Evolutionary conservation across 768 basidiomycete genomes (phyloP).

Genomic region (Boletus fagicola): DNA sequence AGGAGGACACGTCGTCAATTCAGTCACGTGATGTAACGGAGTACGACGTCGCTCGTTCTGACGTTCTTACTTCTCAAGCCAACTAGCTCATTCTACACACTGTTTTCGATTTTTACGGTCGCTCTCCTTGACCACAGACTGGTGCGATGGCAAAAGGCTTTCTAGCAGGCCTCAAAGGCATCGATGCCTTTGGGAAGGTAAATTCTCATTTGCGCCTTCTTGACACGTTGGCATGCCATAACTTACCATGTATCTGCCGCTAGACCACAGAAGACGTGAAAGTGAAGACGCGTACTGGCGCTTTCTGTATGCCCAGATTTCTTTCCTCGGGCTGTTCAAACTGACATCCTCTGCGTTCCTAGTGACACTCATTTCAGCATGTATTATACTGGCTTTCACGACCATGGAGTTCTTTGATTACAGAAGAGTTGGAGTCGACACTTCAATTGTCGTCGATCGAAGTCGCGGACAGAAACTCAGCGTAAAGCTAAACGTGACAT

Average conservation of each 20-base stretch:
- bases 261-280: slow-evolving; percentile 99
- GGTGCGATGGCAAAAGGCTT: slow-evolving; percentile 73
- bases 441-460: slow-evolving; percentile 92
- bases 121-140: slow-evolving; percentile 21
- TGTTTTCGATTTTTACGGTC: slow-evolving; percentile 11
- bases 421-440: slow-evolving; percentile 79
- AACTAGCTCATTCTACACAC: slow-evolving; percentile 4
- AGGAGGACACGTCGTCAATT: slow-evolving; percentile 25
- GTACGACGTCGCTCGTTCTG: background rate
- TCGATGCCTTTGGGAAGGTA: slow-evolving; percentile 99
- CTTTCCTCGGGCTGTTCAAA: background rate
- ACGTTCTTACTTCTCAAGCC: background rate
- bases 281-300: slow-evolving; percentile 95
- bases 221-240: slow-evolving; percentile 5
- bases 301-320: slow-evolving; percentile 61
- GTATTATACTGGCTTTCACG: slow-evolving; percentile 89
- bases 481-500: slow-evolving; percentile 89
- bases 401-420: slow-evolving; percentile 97
- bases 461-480: slow-evolving; percentile 93
- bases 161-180: slow-evolving; percentile 76
- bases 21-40: slow-evolving; percentile 25
- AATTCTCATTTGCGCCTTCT: slow-evolving; percentile 13
- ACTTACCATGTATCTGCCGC: slow-evolving; percentile 8
- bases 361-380: slow-evolving; percentile 92
- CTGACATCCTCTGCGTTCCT: slow-evolving; percentile 9